Conservation (phyloP, 495 filamentous ascomycete species). For the Xylaria castorea region DNA sequence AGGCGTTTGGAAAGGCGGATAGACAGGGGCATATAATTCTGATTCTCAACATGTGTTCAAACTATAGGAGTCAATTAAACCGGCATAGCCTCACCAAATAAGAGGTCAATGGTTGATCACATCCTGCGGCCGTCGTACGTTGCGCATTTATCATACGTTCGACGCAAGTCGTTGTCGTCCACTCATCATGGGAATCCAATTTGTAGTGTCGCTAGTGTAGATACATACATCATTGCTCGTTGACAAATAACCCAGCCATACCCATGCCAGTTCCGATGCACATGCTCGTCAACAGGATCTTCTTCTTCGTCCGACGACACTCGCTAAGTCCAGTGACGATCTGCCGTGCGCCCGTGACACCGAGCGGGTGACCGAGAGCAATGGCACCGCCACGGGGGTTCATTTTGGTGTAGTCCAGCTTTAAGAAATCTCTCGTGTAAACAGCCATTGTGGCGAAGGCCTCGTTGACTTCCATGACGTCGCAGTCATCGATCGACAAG, state of each 20-base stretch:
- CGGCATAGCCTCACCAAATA: background rate
- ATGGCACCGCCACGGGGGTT: slow-evolving; percentile 84
- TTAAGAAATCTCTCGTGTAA: slow-evolving; percentile 82
- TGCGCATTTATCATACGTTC: background rate
- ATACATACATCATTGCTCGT: slow-evolving; percentile 63
- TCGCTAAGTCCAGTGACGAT: slow-evolving; percentile 86
- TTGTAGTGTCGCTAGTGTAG: slow-evolving; percentile 24
- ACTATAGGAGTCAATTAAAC: background rate
- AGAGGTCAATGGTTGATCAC: background rate
- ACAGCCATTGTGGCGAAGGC: slow-evolving; percentile 98
- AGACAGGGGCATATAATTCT: background rate
- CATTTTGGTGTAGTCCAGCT: slow-evolving; percentile 82
- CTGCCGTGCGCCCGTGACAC: slow-evolving; percentile 79
- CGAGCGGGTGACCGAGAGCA: slow-evolving; percentile 83
- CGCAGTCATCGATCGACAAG: slow-evolving; percentile 79
- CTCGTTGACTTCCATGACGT: slow-evolving; percentile 95
- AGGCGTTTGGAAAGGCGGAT: slow-evolving; percentile 20
- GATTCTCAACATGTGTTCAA: background rate
- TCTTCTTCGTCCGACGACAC: slow-evolving; percentile 78
- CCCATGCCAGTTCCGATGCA: slow-evolving; percentile 83
- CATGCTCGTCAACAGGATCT: slow-evolving; percentile 84
- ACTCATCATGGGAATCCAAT: background rate
- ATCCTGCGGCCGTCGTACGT: background rate
- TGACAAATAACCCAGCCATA: slow-evolving; percentile 86
- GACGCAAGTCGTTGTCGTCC: background rate